Percentiles rank a stretch among this genome's conserved stretches.
Evolutionary conservation across 1,284 basidiomycete genomes (phyloP).

Genomic region (Abortiporus biennis): DNA sequence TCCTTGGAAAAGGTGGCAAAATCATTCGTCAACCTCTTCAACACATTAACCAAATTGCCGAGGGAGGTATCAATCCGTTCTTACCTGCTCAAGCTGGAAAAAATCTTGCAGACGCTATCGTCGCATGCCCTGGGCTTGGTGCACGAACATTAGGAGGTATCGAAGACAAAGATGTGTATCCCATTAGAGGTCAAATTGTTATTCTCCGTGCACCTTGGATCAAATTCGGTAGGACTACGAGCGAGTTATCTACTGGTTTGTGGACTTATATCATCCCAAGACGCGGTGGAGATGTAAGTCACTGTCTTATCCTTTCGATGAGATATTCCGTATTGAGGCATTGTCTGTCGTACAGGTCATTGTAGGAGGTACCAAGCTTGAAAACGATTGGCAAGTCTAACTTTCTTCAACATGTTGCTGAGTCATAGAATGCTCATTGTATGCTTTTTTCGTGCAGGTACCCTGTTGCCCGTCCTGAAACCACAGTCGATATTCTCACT

Average conservation of each 20-base stretch:
- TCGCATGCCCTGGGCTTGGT: conserved; percentile 63
- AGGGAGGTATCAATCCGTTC: conserved; percentile 46
- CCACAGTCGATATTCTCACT: conserved; percentile 52
- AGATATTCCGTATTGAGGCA: neutral
- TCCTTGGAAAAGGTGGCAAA: conserved; percentile 54
- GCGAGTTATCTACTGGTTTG: conserved; percentile 36
- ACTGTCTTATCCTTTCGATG: neutral
- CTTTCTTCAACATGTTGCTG: neutral
- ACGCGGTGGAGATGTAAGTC: conserved; percentile 55
- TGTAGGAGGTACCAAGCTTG: conserved; percentile 57
- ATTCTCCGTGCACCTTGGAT: conserved; percentile 48
- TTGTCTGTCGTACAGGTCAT: conserved; percentile 37
- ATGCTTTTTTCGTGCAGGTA: conserved; percentile 30
- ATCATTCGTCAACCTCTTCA: conserved; percentile 52
- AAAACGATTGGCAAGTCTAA: conserved; percentile 53
- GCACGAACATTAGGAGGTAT: conserved; percentile 41
- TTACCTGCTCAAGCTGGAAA: conserved; percentile 16
- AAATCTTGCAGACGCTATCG: conserved; percentile 38
- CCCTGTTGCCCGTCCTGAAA: conserved; percentile 52
- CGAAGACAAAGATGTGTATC: conserved; percentile 40
- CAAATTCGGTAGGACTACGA: conserved; percentile 50
- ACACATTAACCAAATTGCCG: conserved; percentile 61
- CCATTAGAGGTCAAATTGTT: conserved; percentile 48
- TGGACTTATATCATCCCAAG: conserved; percentile 72
- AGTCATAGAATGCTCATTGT: neutral